These are phyloP conservation scores for Chrysanthemum seticuspe DNA, from an alignment of 129 eudicot species.

Conservation along the genomic window DNA sequence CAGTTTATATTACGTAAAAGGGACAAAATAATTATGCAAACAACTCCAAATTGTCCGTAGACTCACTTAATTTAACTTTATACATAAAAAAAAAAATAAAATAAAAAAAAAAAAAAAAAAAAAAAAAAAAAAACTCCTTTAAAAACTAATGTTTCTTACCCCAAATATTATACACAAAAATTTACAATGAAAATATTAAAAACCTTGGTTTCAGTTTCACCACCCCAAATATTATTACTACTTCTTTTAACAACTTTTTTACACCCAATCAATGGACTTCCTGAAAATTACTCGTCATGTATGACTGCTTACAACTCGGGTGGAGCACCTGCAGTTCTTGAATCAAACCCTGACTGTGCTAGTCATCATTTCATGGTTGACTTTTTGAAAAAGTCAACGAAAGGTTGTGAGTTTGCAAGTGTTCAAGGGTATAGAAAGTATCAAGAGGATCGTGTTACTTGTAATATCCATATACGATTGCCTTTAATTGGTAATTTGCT, in stretches of 20 bases:
- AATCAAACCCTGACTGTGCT: slow-evolving; percentile 34
- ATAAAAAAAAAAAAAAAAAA: no score
- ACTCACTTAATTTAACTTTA: no score
- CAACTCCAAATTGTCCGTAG: no score
- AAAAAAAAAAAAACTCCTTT: no score
- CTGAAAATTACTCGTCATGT: slow-evolving; percentile 27
- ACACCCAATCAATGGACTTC: slow-evolving; percentile 3
- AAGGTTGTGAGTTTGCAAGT: slow-evolving; percentile 47
- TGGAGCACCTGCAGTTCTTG: slow-evolving; percentile 57
- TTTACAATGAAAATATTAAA: no score
- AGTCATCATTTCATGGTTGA: slow-evolving; percentile 26
- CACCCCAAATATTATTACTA: background rate
- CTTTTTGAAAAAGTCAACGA: slow-evolving; percentile 20
- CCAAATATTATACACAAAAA: no score
- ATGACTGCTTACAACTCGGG: slow-evolving; percentile 59
- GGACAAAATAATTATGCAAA: no score
- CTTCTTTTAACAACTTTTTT: slow-evolving; percentile 13
- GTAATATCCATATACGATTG: slow-evolving; percentile 43
- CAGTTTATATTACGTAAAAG: no score
- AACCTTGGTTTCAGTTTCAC: no score
- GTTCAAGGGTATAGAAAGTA: slow-evolving; percentile 57
- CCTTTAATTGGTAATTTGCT: slow-evolving; percentile 43
- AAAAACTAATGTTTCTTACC: no score
- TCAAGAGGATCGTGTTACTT: slow-evolving; percentile 63
- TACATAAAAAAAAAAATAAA: no score